Evolutionary conservation across 805 yeast genomes (phyloP).

Genomic region (Lipomyces starkeyi): DNA sequence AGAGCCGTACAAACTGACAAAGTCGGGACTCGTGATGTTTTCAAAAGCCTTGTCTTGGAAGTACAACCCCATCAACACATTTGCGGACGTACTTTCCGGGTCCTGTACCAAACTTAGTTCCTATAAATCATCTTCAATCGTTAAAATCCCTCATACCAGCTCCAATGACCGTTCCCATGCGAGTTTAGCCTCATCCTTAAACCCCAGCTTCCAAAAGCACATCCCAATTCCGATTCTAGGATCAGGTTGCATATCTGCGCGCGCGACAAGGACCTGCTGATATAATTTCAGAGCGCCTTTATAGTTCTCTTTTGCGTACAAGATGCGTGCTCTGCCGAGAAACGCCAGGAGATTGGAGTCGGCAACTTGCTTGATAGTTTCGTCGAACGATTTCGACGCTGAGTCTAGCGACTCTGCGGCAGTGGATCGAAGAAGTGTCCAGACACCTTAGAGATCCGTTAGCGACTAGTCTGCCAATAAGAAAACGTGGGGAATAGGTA

Average conservation of each 20-base stretch:
- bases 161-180: constrained; percentile 85
- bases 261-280: constrained; percentile 77
- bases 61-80: constrained; percentile 68
- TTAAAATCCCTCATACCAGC: constrained; percentile 44
- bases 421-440: constrained; percentile 49
- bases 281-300: constrained; percentile 75
- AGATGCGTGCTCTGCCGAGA: constrained; percentile 81
- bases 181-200: constrained; percentile 70
- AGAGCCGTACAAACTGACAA: constrained; percentile 60
- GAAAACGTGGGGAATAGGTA: not conserved
- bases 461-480: not conserved
- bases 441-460: constrained; percentile 50
- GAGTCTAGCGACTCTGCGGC: constrained; percentile 68
- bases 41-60: constrained; percentile 68
- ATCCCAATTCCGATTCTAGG: constrained; percentile 94
- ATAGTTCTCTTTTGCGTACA: constrained; percentile 74
- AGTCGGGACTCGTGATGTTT: constrained; percentile 60
- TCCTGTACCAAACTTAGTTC: constrained; percentile 44
- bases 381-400: constrained; percentile 72
- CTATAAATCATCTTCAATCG: not conserved
- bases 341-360: constrained; percentile 74
- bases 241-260: constrained; percentile 81
- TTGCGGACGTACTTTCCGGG: constrained; percentile 64
- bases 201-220: constrained; percentile 89
- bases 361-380: constrained; percentile 57